Evolutionary conservation across 805 yeast species (phyloP).

Genomic region (Scheffersomyces coipomensis): DNA sequence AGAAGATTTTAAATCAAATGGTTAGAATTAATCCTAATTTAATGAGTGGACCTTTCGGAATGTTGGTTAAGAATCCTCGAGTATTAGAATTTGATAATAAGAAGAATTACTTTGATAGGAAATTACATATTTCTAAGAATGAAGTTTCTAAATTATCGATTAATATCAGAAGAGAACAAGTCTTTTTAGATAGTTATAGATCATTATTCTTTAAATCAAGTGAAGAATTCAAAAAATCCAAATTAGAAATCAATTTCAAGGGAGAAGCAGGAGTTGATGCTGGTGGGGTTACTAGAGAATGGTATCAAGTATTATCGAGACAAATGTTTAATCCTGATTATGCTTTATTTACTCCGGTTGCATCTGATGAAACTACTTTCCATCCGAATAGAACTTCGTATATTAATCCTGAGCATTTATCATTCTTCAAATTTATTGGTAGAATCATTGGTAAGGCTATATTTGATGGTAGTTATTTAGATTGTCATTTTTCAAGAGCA

Average conservation of each 20-base stretch:
- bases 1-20: conserved; percentile 85
- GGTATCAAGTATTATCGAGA: conserved; percentile 92
- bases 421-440: conserved; percentile 93
- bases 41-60: conserved; percentile 94
- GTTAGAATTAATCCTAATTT: conserved; percentile 86
- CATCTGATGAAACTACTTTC: conserved; percentile 89
- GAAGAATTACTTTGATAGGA: conserved; percentile 76
- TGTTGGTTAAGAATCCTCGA: conserved; percentile 82
- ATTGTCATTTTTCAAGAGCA: conserved; percentile 93
- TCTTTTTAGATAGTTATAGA: conserved; percentile 86
- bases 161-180: conserved; percentile 81
- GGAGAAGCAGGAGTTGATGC: conserved; percentile 98
- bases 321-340: conserved; percentile 97
- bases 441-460: conserved; percentile 93
- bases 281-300: conserved; percentile 96
- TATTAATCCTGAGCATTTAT: conserved; percentile 88
- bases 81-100: conserved; percentile 95
- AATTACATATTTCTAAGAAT: conserved; percentile 54
- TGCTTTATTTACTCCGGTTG: conserved; percentile 87
- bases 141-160: conserved; percentile 53
- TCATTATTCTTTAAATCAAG: conserved; percentile 75
- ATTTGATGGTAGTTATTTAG: conserved; percentile 78
- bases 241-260: conserved; percentile 76
- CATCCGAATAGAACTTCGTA: conserved; percentile 93
- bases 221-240: conserved; percentile 69